Evolutionary conservation across 441 rosid genomes (phyloP).

Genomic region (Euphorbia schlechtendalii): DNA sequence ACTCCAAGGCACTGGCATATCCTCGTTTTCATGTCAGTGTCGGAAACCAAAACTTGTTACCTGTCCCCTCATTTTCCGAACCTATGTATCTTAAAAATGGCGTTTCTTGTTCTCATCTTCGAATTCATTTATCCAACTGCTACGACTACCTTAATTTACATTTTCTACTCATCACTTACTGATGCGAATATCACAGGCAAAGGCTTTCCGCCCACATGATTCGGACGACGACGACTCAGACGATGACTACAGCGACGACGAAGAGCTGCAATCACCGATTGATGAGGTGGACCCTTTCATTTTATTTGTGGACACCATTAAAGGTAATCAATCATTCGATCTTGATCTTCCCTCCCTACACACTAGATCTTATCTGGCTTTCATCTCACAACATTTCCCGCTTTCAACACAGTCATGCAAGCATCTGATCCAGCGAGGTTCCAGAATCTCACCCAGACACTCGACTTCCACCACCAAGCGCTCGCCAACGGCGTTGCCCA

Average conservation of each 20-base stretch:
- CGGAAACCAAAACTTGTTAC: too few species aligned
- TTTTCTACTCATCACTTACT: neutral
- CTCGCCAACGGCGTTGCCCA: slow-evolving; percentile 80
- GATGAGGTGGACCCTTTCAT: slow-evolving; percentile 95
- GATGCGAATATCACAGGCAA: slow-evolving; percentile 42
- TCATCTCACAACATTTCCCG: neutral
- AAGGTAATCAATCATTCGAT: slow-evolving; percentile 67
- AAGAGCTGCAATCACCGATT: slow-evolving; percentile 87
- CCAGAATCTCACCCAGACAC: slow-evolving; percentile 68
- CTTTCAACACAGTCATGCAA: slow-evolving; percentile 52
- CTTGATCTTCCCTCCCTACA: neutral
- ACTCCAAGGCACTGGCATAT: too few species aligned
- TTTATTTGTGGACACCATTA: slow-evolving; percentile 75
- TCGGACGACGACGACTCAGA: slow-evolving; percentile 68
- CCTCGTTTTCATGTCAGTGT: too few species aligned
- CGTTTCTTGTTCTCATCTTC: too few species aligned
- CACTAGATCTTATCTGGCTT: neutral
- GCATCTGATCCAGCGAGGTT: slow-evolving; percentile 57
- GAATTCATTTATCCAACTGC: too few species aligned
- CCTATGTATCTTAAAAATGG: too few species aligned
- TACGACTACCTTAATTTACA: too few species aligned
- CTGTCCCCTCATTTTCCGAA: too few species aligned
- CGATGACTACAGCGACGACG: slow-evolving; percentile 82
- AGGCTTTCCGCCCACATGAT: slow-evolving; percentile 62
- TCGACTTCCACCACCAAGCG: slow-evolving; percentile 79